Evolutionary conservation across 352 stramenopile genomes (phyloP), one percentile per base, ranked within the genome.

Genomic region (Phytophthora idaei): DNA sequence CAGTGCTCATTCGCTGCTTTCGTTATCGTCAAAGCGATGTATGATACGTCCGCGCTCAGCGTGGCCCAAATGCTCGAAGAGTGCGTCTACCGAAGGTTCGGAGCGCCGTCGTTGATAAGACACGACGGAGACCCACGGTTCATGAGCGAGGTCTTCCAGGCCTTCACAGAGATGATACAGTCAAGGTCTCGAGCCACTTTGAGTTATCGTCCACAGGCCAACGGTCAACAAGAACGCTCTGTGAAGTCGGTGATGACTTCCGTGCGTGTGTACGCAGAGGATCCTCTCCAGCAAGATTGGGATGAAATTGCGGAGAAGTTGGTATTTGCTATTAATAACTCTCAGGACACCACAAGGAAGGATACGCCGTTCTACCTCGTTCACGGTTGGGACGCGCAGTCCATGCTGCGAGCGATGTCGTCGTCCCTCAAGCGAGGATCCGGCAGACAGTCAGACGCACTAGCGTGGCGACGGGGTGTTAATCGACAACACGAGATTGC

Each of bases 221-320:
- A 57, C 17, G 0, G 17, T 21, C 17, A 21, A 21, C 17, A 21
- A 21, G 17, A 21, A 21, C 17, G 17, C 0, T 60, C 53, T 0
- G 53, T 42, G 25, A 60, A 51, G 37, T 49, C 39, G 6, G 28
- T 51, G 2, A 60, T 51, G 53, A 10, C 49, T 27, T 51, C 53
- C 2, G 37, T 58, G 2, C 21, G 14, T 0, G 51, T 58, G 21
- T 58, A 58, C 25, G 51, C 32, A 1, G 51, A 51, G 7, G 39
- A 25, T 15, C 53, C 39, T 21, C 17, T 21, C 17, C 0, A 21
- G 17, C 17, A 21, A 21, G 17, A 21, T 21, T 21, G 17, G 17
- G 28, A 54, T n/a, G 47, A 41, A 11, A 41, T 58, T 3, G 51
- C 4, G 17, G 17, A 21, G 17, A 21, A 0, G 17, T 21, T 21